Base-by-base conservation (phyloP, 2,329 filamentous ascomycete species). In the Ceratocystis cacaofunesta region DNA sequence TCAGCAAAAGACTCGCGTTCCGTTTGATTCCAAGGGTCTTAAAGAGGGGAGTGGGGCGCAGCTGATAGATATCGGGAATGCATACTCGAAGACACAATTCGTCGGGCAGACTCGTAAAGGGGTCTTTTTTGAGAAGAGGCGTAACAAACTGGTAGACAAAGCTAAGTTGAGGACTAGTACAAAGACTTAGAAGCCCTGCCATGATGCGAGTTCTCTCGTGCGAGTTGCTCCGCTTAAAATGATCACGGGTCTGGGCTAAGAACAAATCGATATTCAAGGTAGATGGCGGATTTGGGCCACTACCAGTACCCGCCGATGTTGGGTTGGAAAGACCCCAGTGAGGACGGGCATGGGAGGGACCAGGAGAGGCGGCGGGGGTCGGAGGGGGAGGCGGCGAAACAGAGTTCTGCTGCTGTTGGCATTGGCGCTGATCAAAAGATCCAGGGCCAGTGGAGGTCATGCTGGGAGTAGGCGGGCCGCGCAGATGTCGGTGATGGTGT, bases 141-240 rank as follows among this genome's bases (percentile, higher is more conserved):
- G 90, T 92, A 70, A 99, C 92, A 75, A 96, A 95, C 74, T 95
- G 90, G 70, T 95, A 90, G 22, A 99, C 92, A 73, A 96, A 97
- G 75, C 91, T 96, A 70, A 99, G 80, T 74, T 95, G 88, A 72
- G 95, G 91, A 71, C 90, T 96, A 70, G 95, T 95, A 78, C 94
- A 99, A 70, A 96, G 83, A 72, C 95, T 95, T 69, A 99, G 79
- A 66, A 99, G 79, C 73, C 96, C 92, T 62, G 90, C 90, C 67
- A 99, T 78, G 71, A 95, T 84, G 48, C 89, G 83, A 71, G 91
- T 89, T 66, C 89, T 85, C 75, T 92, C 88, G 0, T 85, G 82
- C 28, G 86, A 83, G 66, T 85, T 87, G 74, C 90, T 86, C 65
- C 86, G 84, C 71, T 86, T 85, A 72, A 97, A 97, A 71, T 91